Evolutionary conservation across 371 early-diverging fungal genomes (phyloP).

Genomic region (Mortierella sp.): DNA sequence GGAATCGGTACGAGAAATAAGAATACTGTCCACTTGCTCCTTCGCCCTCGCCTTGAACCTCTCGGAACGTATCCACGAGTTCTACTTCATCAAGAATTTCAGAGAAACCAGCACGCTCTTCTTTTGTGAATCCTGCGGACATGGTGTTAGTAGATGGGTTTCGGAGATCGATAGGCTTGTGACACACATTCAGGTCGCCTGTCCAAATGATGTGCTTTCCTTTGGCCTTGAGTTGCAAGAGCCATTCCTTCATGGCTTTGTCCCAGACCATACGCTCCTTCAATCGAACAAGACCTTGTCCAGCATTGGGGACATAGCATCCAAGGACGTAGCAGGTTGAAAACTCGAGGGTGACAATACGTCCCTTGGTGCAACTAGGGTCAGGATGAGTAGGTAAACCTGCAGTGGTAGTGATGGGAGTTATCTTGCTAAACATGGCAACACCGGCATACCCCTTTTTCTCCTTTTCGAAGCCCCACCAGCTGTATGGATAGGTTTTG

Average conservation of each 20-base stretch:
- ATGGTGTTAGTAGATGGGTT: conserved; percentile 82
- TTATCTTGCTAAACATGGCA: conserved; percentile 83
- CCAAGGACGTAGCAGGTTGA: conserved; percentile 75
- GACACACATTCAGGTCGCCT: conserved; percentile 94
- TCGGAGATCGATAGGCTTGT: conserved; percentile 84
- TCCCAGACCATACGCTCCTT: conserved; percentile 77
- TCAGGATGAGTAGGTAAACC: conserved; percentile 70
- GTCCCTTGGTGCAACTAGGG: conserved; percentile 70
- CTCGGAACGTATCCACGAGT: conserved; percentile 86
- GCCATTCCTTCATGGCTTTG: conserved; percentile 73
- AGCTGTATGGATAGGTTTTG: conserved; percentile 77
- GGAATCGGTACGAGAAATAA: conserved; percentile 85
- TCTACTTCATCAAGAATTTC: conserved; percentile 66
- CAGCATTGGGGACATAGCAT: conserved; percentile 89
- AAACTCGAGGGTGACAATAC: conserved; percentile 82
- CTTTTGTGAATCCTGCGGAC: conserved; percentile 88
- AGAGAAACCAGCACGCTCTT: conserved; percentile 85
- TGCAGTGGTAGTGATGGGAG: conserved; percentile 75
- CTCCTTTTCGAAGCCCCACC: conserved; percentile 72
- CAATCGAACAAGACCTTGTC: conserved; percentile 77
- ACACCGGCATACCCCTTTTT: conserved; percentile 92
- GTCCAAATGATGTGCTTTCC: conserved; percentile 86
- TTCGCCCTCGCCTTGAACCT: conserved; percentile 68
- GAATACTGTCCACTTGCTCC: conserved; percentile 78
- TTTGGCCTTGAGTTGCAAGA: conserved; percentile 75